phyloP scores from a whole-genome alignment of 495 filamentous ascomycete genomes.

The Aspergillus wentii region DNA sequence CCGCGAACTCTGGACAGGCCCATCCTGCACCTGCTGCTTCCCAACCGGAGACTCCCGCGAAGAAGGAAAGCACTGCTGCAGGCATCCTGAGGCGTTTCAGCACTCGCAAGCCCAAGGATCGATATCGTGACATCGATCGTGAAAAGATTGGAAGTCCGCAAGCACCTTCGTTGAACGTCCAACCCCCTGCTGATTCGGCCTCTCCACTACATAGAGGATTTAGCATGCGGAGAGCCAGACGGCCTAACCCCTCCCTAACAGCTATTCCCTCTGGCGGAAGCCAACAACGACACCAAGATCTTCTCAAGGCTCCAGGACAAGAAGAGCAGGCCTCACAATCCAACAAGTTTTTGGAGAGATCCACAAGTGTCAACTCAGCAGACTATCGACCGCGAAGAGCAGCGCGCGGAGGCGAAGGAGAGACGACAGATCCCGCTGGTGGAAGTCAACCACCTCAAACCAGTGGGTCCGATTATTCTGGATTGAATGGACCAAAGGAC shows the following conservation, averaged over 20 bases:
- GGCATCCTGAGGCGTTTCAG: slow-evolving; percentile 89
- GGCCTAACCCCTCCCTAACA: slow-evolving; percentile 50
- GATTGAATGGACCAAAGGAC: slow-evolving; percentile 39
- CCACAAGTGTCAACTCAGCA: slow-evolving; percentile 80
- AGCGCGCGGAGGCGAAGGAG: slow-evolving; percentile 51
- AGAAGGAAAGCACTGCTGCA: slow-evolving; percentile 83
- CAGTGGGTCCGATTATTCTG: slow-evolving; percentile 75
- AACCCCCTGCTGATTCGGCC: slow-evolving; percentile 62
- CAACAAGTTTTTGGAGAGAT: slow-evolving; percentile 65
- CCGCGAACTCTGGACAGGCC: slow-evolving; percentile 44
- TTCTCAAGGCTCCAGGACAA: slow-evolving; percentile 64
- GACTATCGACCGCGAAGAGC: slow-evolving; percentile 64
- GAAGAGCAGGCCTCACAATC: slow-evolving; percentile 52
- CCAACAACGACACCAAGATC: slow-evolving; percentile 66
- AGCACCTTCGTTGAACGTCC: slow-evolving; percentile 65
- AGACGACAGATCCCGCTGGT: slow-evolving; percentile 43
- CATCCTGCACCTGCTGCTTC: slow-evolving; percentile 51
- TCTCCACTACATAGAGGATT: slow-evolving; percentile 70
- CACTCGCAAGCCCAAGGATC: slow-evolving; percentile 67
- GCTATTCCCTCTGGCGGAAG: slow-evolving; percentile 58
- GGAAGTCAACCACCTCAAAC: slow-evolving; percentile 59
- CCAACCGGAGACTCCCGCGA: slow-evolving; percentile 57
- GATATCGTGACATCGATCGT: slow-evolving; percentile 44
- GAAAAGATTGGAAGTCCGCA: slow-evolving; percentile 55
- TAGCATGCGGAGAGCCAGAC: slow-evolving; percentile 68